A percentile compares a stretch with the other conserved stretches of the same genome.
These are phyloP conservation scores for Tricholoma matsutake DNA, from an alignment of 768 basidiomycete species.

Conservation along the genomic window DNA sequence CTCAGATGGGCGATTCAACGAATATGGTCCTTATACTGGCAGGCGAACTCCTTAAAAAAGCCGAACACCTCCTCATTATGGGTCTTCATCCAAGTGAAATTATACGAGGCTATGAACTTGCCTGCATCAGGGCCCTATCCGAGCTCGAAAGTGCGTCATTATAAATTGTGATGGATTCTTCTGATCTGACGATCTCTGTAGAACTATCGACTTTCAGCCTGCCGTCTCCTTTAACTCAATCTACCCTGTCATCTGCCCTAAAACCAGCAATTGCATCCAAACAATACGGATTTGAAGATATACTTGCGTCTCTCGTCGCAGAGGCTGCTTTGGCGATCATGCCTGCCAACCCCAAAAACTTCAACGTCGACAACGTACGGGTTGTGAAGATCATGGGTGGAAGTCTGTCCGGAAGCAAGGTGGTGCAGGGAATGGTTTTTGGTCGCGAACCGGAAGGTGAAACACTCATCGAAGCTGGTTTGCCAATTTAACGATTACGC, in stretches of 20 bases:
- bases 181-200: constrained; percentile 28
- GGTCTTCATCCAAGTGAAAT: constrained; percentile 97
- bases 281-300: constrained; percentile 92
- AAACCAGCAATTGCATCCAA: constrained; percentile 95
- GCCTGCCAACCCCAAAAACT: constrained; percentile 84
- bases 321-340: constrained; percentile 92
- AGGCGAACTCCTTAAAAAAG: constrained; percentile 91
- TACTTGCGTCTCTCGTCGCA: constrained; percentile 78
- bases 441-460: constrained; percentile 91
- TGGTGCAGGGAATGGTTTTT: constrained; percentile 98
- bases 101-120: constrained; percentile 93
- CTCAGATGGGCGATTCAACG: constrained; percentile 94
- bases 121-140: constrained; percentile 73
- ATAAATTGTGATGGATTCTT: neutral
- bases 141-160: constrained; percentile 83
- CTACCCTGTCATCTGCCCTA: constrained; percentile 70
- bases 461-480: constrained; percentile 10
- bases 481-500: neutral
- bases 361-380: constrained; percentile 97
- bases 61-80: constrained; percentile 91
- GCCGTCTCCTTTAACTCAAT: constrained; percentile 68
- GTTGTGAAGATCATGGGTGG: constrained; percentile 99
- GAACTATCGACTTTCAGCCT: constrained; percentile 69
- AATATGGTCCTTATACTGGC: constrained; percentile 94
- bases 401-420: constrained; percentile 75